These are phyloP conservation scores for Diaporthe longicolla DNA, from an alignment of 2,329 filamentous ascomycete species.

Conservation along the genomic window DNA sequence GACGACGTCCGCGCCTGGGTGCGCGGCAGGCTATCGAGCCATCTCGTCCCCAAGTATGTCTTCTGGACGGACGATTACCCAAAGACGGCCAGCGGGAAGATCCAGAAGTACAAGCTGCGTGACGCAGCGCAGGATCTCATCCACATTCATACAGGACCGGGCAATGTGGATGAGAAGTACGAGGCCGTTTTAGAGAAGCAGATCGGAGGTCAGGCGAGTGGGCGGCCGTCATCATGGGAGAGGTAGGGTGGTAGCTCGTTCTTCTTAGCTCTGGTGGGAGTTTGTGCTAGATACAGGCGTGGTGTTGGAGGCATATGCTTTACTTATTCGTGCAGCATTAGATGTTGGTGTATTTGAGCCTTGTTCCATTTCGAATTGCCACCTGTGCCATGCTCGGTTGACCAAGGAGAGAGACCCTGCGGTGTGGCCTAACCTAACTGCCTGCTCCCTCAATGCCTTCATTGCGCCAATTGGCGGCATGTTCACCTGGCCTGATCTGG, in stretches of 20 bases:
- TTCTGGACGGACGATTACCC: slow-evolving; percentile 90
- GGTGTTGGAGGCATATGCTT: slow-evolving; percentile 18
- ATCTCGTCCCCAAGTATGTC: slow-evolving; percentile 90
- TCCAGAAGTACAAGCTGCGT: slow-evolving; percentile 91
- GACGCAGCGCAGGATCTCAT: slow-evolving; percentile 69
- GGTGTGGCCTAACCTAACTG: neutral
- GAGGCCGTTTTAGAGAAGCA: slow-evolving; percentile 35
- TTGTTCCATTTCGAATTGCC: neutral
- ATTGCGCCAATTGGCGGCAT: neutral
- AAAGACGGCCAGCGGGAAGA: slow-evolving; percentile 97
- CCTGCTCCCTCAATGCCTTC: neutral
- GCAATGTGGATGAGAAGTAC: slow-evolving; percentile 25
- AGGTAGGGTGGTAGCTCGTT: neutral
- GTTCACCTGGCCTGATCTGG: neutral
- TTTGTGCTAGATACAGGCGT: neutral
- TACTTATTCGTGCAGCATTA: neutral
- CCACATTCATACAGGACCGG: slow-evolving; percentile 17
- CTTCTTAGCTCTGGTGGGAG: no score
- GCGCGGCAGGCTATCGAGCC: slow-evolving; percentile 73
- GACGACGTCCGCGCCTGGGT: slow-evolving; percentile 82
- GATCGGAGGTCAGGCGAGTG: neutral
- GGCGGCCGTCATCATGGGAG: slow-evolving; percentile 5
- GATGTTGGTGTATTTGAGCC: neutral
- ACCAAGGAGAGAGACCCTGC: neutral
- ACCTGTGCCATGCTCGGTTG: neutral